Base-by-base conservation (phyloP, 2,329 filamentous ascomycete species). In the Herpotrichia juniperi region DNA sequence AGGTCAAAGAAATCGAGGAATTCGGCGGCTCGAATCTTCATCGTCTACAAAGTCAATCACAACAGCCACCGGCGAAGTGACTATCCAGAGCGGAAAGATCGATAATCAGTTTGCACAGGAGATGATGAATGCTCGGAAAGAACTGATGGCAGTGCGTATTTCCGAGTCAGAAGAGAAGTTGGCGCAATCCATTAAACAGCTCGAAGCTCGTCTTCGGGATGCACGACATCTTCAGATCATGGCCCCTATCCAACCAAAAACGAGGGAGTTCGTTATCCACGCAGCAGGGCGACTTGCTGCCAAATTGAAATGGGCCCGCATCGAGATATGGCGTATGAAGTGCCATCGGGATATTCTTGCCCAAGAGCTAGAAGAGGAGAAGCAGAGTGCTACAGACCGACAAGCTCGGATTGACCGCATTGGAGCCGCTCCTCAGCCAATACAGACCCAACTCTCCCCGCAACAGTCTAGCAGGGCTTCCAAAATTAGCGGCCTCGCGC, bases 281-380 rank as follows among this genome's bases (percentile, higher is more conserved):
- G 89, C 91, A 16, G 93, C 94, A 17, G 91, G 88, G 5, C 86
- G 89, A 7, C 87, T 96, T 75, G 87, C 93, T 50, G 91, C 91
- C 3, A 92, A 93, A 69, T 77, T 99, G 54, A 96, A 94, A 71
- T 97, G 93, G 93, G 87, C 88, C n/a, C 84, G 93, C 54, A 88
- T 96, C 70, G 91, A 96, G 60, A 94, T 97, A 17, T 97, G 93
- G 91, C 89, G 87, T 48, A 84, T 93, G 64, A 93, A 86, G 67
- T 97, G 93, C 59, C 93, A 99, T 72, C 87, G 88, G 35, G 93
- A 97, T 64, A 93, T 97, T 54, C 78, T 99, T 17, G 80, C 86
- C 4, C 83, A 92, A 73, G 94, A 99, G 68, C 78, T 97, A 8
- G 89, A 93, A 48, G 91, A 96, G 61, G 93, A 96, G 65, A 79